Evolutionary conservation across 192 early-diverging fungal genomes (phyloP), one percentile per base, ranked within the genome.

Genomic region (Backusella macrospora): DNA sequence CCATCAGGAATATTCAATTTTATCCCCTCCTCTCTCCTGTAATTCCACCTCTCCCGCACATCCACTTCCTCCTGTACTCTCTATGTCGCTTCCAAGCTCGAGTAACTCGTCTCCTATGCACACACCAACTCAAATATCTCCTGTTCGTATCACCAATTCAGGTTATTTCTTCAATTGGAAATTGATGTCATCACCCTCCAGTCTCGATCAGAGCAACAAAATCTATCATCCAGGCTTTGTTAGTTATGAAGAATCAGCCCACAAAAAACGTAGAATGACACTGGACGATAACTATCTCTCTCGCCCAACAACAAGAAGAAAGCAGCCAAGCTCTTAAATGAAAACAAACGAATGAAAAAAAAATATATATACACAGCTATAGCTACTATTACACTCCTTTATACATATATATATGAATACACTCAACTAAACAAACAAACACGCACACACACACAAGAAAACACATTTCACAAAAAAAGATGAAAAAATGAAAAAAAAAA

Each of bases 91-190:
- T 12, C 76, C 76, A 16, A 71, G 69, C 34, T 77, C 76, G 3
- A 72, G n/a, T 29, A 48, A 77, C 47, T 77, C 76, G 9, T 77
- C 76, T 49, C 76, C 76, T 49, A 39, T 71, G 21, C 76, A 77
- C 38, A 77, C 76, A 9, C 76, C 76, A 23, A 66, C 70, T 14
- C 70, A 72, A 62, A 72, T 77, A 8, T 77, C 76, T n/a, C 76
- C 76, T 40, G 45, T 76, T 5, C 49, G 68, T 42, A 39, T 43
- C 21, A 64, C 68, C 15, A 47, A 49, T 38, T 34, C 47, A 8
- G 55, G 48, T 21, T 52, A 48, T 26, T 14, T 69, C 38, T 42
- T 62, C 66, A 75, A 68, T 62, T 67, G 49, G 73, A 75, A 47
- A n/a, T 34, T 72, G 43, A 73, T 66, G 64, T 9, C 45, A 14